Conservation (phyloP, 805 yeast species). For the Lachancea cidri region DNA sequence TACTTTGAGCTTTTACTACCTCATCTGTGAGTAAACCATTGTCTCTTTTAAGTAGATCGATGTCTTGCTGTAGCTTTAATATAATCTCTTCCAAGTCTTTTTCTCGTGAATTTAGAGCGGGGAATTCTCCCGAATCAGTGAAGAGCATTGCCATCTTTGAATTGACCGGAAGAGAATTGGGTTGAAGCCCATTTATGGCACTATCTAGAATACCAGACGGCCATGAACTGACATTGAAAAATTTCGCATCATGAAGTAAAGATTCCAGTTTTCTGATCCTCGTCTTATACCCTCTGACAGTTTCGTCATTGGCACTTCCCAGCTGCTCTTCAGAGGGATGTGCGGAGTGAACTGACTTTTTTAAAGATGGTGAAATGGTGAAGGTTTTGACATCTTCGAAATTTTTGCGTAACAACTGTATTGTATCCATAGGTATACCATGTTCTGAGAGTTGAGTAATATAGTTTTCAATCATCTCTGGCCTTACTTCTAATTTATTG, state of each 20-base stretch:
- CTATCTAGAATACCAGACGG: constrained; percentile 37
- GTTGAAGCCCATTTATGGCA: constrained; percentile 13
- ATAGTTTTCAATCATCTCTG: constrained; percentile 34
- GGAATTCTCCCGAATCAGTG: constrained; percentile 1
- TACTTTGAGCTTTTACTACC: constrained; percentile 2
- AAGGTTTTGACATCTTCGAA: constrained; percentile 27
- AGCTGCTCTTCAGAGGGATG: neutral
- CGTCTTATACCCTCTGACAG: constrained; percentile 56
- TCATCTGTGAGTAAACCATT: constrained; percentile 1
- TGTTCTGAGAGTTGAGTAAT: constrained; percentile 32
- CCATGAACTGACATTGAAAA: constrained; percentile 46
- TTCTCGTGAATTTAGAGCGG: neutral
- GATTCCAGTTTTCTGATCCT: constrained; percentile 75
- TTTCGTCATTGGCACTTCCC: constrained; percentile 1
- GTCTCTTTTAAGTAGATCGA: constrained; percentile 6
- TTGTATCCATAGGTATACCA: constrained; percentile 30
- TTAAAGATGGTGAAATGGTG: constrained; percentile 4
- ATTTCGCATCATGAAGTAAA: constrained; percentile 68
- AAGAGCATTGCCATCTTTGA: constrained; percentile 10
- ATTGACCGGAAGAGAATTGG: constrained; percentile 13
- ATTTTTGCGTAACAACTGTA: constrained; percentile 35
- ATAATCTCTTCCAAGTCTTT: constrained; percentile 2
- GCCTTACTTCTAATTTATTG: constrained; percentile 6
- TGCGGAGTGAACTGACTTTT: neutral
- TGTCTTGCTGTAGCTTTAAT: constrained; percentile 5